These are phyloP conservation scores for Albugo laibachii DNA, from an alignment of 352 stramenopile species.

Conservation along the genomic window DNA sequence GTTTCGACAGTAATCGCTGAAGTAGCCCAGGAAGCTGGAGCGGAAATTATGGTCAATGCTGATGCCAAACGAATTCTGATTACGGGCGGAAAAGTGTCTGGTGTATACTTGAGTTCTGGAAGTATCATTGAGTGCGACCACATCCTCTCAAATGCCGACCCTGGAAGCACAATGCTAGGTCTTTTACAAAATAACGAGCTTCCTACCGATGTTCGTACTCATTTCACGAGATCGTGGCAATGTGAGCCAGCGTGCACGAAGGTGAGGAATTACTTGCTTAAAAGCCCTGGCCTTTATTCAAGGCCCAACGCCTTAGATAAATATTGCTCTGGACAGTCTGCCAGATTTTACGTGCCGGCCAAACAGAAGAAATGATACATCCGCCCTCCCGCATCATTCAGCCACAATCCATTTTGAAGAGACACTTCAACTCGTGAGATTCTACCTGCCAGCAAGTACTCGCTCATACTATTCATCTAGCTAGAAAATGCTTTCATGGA, in stretches of 20 bases:
- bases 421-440: constrained; percentile 31
- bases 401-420: constrained; percentile 84
- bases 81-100: constrained; percentile 17
- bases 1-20: constrained; percentile 48
- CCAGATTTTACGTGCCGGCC: constrained; percentile 73
- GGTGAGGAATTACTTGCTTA: constrained; percentile 9
- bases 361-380: constrained; percentile 29
- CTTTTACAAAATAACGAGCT: constrained; percentile 37
- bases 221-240: constrained; percentile 67
- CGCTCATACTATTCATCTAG: constrained; percentile 11
- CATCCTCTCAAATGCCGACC: constrained; percentile 70
- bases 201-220: constrained; percentile 28
- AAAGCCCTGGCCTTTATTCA: no score
- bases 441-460: background rate
- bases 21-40: constrained; percentile 39
- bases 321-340: constrained; percentile 61
- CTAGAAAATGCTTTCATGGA: constrained; percentile 82
- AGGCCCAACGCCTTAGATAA: constrained; percentile 39
- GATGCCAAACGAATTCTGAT: constrained; percentile 44
- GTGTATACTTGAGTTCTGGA: constrained; percentile 43
- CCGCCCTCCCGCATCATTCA: constrained; percentile 55
- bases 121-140: constrained; percentile 23
- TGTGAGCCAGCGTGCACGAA: constrained; percentile 65
- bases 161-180: constrained; percentile 65
- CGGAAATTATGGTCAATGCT: constrained; percentile 45